Conservation (phyloP, 345 rosid genomes). For the Arabidopsis suecica region DNA sequence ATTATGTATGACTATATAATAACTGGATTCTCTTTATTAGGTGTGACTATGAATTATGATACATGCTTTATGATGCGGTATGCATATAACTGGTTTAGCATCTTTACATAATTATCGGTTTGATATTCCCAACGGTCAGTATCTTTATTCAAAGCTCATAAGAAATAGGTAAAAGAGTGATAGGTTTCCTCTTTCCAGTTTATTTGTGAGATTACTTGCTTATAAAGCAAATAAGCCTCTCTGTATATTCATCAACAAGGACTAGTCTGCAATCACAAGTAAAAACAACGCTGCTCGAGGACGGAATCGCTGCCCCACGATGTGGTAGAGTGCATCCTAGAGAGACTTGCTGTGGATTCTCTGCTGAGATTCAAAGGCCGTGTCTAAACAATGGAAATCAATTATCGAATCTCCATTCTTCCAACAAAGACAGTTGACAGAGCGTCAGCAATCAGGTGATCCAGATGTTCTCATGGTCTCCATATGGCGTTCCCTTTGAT, state of each 20-base stretch:
- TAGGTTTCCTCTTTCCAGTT: too few relatives aligned
- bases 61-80: background rate
- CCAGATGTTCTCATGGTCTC: background rate
- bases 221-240: too few relatives aligned
- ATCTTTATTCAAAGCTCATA: too few relatives aligned
- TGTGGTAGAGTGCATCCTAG: background rate
- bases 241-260: too few relatives aligned
- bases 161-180: too few relatives aligned
- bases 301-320: background rate
- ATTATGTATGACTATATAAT: background rate
- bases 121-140: too few relatives aligned
- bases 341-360: background rate
- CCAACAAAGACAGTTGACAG: background rate
- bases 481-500: too few relatives aligned
- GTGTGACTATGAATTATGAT: too few relatives aligned
- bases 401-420: background rate
- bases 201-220: too few relatives aligned
- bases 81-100: background rate
- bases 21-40: background rate
- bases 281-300: background rate
- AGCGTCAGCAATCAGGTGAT: conserved; percentile 5
- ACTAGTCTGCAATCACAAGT: too few relatives aligned
- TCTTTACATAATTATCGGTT: too few relatives aligned
- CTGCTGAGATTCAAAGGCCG: background rate
- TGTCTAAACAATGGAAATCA: background rate